These are phyloP conservation scores for Yamadazyma sp. DNA, from an alignment of 805 yeast species.

Conservation along the genomic window DNA sequence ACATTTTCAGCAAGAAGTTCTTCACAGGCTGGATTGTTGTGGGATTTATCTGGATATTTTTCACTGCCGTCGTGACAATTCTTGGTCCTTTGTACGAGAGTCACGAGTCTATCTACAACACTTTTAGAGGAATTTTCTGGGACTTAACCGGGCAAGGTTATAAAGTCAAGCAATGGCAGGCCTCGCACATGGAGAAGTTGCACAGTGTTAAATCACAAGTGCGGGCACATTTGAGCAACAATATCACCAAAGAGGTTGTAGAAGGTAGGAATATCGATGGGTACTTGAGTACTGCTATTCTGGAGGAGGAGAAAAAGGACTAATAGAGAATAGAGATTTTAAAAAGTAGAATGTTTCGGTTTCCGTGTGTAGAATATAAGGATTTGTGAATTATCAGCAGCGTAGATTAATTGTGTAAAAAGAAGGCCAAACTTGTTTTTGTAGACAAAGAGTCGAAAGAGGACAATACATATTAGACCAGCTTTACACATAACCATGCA, in stretches of 20 bases:
- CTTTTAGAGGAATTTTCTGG: conserved; percentile 82
- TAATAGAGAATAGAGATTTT: no score
- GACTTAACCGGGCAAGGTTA: conserved; percentile 73
- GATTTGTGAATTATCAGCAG: no score
- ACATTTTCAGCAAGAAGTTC: conserved; percentile 70
- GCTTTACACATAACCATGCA: no score
- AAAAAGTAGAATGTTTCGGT: no score
- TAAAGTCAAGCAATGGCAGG: conserved; percentile 77
- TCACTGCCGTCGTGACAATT: conserved; percentile 60
- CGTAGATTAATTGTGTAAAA: no score
- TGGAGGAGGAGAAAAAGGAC: conserved; percentile 22
- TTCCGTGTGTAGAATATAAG: no score
- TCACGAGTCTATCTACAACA: conserved; percentile 59
- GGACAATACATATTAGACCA: no score
- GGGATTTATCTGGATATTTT: conserved; percentile 77
- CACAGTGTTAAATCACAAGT: conserved; percentile 74
- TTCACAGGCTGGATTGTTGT: conserved; percentile 91
- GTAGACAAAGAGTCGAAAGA: no score
- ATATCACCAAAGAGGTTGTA: conserved; percentile 17
- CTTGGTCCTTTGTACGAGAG: conserved; percentile 77
- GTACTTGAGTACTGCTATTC: conserved; percentile 10
- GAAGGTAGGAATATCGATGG: conserved; percentile 25
- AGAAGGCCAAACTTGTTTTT: no score
- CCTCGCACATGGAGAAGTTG: conserved; percentile 66
- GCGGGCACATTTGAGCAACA: conserved; percentile 27